Percentiles rank a stretch among this genome's conserved stretches.
phyloP scores from a whole-genome alignment of 306 rosid species.

The Prunus mira region DNA sequence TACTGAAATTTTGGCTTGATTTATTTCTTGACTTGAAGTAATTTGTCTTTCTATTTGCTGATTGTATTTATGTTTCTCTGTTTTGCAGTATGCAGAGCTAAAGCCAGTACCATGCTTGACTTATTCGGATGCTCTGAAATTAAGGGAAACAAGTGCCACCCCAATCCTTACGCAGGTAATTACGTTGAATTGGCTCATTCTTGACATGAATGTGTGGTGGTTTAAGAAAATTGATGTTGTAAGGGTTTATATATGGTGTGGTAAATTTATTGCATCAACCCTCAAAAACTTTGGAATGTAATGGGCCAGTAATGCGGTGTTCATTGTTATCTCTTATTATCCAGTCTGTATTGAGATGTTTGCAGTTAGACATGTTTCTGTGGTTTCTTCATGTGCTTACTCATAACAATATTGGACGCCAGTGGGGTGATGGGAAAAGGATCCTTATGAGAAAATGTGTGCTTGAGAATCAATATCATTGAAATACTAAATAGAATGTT shows the following conservation, averaged over 20 bases:
- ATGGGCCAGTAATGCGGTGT: not conserved
- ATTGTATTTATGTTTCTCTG: slow-evolving; percentile 8
- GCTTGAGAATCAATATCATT: not conserved
- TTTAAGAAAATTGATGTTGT: not conserved
- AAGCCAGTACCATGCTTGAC: slow-evolving; percentile 97
- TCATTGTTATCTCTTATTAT: not conserved
- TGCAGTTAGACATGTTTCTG: not conserved
- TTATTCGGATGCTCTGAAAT: slow-evolving; percentile 62
- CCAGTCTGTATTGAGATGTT: not conserved
- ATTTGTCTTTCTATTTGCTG: slow-evolving; percentile 1
- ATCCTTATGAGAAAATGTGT: not conserved
- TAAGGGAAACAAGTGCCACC: slow-evolving; percentile 75
- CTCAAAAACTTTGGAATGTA: not conserved
- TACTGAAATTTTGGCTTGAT: not conserved
- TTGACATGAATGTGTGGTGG: not conserved
- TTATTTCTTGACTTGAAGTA: not conserved
- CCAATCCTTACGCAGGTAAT: slow-evolving; percentile 85
- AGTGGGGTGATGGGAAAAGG: not conserved
- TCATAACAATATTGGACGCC: not conserved
- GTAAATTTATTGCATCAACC: not conserved
- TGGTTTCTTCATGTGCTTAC: not conserved
- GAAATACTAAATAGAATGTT: not conserved
- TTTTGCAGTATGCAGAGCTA: slow-evolving; percentile 91
- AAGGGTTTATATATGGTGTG: not conserved
- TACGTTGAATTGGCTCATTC: slow-evolving; percentile 19